Evolutionary conservation across 306 rosid species (phyloP).

Genomic region (Glycine soja): DNA sequence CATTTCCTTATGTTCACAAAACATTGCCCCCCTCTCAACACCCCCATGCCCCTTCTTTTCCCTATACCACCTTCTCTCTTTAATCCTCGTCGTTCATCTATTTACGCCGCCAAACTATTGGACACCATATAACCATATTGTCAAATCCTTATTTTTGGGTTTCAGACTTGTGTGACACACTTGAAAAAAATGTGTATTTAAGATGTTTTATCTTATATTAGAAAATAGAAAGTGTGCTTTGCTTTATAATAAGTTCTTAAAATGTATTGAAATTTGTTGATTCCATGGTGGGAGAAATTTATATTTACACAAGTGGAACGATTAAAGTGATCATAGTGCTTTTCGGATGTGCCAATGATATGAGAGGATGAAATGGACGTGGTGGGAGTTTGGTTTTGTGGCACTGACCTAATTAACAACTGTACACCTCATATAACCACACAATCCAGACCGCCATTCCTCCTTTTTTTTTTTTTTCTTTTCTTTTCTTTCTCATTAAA

Average conservation of each 20-base stretch:
- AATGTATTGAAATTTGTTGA: neutral
- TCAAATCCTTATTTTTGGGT: neutral
- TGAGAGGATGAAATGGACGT: slow-evolving; percentile 15
- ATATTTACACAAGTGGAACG: neutral
- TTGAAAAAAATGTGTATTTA: neutral
- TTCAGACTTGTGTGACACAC: neutral
- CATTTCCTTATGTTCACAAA: slow-evolving; percentile 24
- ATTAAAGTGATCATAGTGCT: neutral
- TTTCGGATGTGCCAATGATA: neutral
- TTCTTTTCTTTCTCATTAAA: neutral
- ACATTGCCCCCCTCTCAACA: slow-evolving; percentile 12
- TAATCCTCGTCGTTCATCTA: neutral
- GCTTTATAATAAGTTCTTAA: neutral
- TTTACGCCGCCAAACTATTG: slow-evolving; percentile 20
- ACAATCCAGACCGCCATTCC: neutral
- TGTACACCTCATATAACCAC: slow-evolving; percentile 1
- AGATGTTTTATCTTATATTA: neutral
- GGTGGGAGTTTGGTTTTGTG: slow-evolving; percentile 18
- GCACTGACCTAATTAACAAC: slow-evolving; percentile 5
- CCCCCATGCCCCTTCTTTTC: neutral
- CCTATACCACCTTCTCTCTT: slow-evolving; percentile 7
- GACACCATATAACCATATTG: slow-evolving; percentile 1
- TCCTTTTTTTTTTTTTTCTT: no score
- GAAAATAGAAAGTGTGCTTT: neutral
- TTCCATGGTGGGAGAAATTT: slow-evolving; percentile 10